Evolutionary conservation across 2,329 filamentous ascomycete species (phyloP), one percentile per base, ranked within the genome.

Genomic region (Botryotinia narcissicola): DNA sequence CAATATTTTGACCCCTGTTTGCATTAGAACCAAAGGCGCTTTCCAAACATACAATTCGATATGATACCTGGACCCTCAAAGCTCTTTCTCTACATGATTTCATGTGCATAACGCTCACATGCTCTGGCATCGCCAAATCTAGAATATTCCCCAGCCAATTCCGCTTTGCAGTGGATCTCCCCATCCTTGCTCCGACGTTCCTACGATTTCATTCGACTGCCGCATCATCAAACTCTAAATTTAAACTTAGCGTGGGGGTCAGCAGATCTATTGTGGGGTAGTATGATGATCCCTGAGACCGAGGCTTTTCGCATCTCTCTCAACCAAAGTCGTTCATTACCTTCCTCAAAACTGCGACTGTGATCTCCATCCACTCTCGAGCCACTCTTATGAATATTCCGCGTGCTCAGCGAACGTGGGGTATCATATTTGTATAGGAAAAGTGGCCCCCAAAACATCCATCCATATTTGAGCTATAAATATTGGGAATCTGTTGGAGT

Each of bases 331-430:
- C 46, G 40, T 67, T 3, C 46, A 54, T 68, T 6, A 40, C 25
- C n/a, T 54, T 57, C 16, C 48, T 57, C 6, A 37, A 22, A 44
- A 68, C 14, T n/a, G 44, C 20, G 44, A 46, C 46, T 14, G 46
- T 68, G 48, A 69, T 69, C 6, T 57, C 66, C 66, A 32, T 69
- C 48, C 66, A 42, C 48, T 42, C 37, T 57, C 66, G 48, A 32
- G 57, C 48, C 66, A 42, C 48, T 42, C n/a, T 44, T 44, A 18
- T 4, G 3, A 42, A 59, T 25, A n/a, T 10, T 32, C n/a, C 35
- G 35, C 37, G 35, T 69, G 66, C 66, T 44, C n/a, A 57, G 18
- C 14, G 22, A n/a, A 44, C n/a, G 66, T 57, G 66, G 66, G 66
- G 48, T 18, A 25, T 42, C 9, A 22, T 69, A 32, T 32, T 69